These are phyloP conservation scores for Scenedesmus sp. DNA, from an alignment of 163 green algal genomes.

Conservation along the genomic window DNA sequence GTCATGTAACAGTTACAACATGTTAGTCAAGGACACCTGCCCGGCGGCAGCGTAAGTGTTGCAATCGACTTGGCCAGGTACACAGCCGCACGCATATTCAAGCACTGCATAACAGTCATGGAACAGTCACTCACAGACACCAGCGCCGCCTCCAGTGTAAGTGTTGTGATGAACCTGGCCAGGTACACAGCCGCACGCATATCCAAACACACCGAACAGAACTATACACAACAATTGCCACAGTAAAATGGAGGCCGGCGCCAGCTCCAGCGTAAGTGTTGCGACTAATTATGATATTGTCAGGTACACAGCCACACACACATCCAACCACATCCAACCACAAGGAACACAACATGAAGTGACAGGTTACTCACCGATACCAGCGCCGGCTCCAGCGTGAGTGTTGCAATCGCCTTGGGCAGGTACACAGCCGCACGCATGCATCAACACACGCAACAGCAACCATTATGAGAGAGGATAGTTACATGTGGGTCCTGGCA, in stretches of 20 bases:
- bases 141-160: not conserved
- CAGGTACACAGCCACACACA: too few species aligned
- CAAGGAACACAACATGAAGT: too few species aligned
- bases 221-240: not conserved
- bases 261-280: not conserved
- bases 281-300: not conserved
- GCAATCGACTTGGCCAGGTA: constrained; percentile 21
- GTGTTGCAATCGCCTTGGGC: not conserved
- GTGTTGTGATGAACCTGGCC: not conserved
- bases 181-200: constrained; percentile 8
- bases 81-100: constrained; percentile 25
- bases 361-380: too few species aligned
- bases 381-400: not conserved
- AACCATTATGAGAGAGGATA: not conserved
- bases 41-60: not conserved
- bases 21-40: not conserved
- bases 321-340: too few species aligned
- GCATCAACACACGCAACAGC: constrained; percentile 9
- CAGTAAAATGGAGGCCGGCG: not conserved
- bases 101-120: not conserved
- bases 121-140: not conserved
- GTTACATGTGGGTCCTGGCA: too few species aligned
- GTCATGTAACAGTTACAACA: not conserved
- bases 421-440: constrained; percentile 27
- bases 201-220: not conserved